These are phyloP conservation scores for Pyrenula massariospora DNA, from an alignment of 495 filamentous ascomycete genomes.

Conservation along the genomic window DNA sequence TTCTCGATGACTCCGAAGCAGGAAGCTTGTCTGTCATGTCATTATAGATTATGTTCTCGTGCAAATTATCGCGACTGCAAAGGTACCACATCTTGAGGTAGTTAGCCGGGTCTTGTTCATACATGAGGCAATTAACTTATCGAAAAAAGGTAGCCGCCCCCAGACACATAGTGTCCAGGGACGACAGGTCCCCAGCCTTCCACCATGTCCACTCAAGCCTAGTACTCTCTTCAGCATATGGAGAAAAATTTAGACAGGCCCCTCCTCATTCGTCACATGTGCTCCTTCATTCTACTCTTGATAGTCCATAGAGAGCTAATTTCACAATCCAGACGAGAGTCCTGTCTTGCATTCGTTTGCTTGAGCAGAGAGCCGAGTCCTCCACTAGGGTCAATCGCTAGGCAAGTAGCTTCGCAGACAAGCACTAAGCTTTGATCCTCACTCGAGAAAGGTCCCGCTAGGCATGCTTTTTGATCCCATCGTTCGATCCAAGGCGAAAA, in stretches of 20 bases:
- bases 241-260: neutral
- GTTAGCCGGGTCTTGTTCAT: neutral
- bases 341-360: neutral
- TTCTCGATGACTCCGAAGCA: too few species aligned
- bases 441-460: conserved; percentile 82
- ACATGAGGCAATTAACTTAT: neutral
- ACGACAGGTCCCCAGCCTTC: neutral
- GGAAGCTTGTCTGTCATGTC: too few species aligned
- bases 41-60: too few species aligned
- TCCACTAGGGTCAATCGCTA: neutral
- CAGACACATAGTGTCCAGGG: neutral
- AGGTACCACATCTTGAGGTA: neutral
- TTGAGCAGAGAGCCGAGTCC: neutral
- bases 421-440: conserved; percentile 92
- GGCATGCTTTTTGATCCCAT: conserved; percentile 2
- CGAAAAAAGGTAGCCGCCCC: neutral
- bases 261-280: neutral
- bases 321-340: neutral
- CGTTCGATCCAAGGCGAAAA: conserved; percentile 1
- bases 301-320: neutral
- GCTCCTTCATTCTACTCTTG: neutral
- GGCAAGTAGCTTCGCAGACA: conserved; percentile 43
- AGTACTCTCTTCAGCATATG: neutral
- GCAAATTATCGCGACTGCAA: too few species aligned
- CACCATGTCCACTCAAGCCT: neutral